phyloP scores from a whole-genome alignment of 352 stramenopile genomes.

The Pythium rishiriense region DNA sequence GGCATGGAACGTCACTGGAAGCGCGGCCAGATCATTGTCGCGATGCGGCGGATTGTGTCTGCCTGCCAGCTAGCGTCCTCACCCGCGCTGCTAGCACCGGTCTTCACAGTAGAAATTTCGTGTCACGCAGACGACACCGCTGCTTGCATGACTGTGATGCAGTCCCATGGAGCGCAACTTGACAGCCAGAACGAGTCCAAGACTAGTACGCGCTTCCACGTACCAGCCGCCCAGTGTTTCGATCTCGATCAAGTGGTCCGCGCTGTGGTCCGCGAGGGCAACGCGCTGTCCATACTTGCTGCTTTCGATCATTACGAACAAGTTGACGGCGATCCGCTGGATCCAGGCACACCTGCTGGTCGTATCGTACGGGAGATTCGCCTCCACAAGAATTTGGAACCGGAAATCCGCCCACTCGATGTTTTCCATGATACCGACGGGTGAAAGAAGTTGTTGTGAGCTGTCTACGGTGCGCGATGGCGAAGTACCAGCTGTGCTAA shows the following conservation, averaged over 20 bases:
- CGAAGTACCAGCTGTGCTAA: background rate
- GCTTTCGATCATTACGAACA: constrained; percentile 5
- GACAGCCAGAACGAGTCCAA: background rate
- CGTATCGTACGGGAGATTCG: constrained; percentile 4
- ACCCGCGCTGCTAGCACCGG: constrained; percentile 5
- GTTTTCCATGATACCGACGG: background rate
- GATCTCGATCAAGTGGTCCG: background rate
- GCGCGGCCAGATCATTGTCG: background rate
- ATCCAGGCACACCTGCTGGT: background rate
- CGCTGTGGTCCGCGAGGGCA: background rate
- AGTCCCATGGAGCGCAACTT: background rate
- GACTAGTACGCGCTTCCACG: background rate
- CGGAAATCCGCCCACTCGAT: background rate
- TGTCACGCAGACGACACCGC: background rate
- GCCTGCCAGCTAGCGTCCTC: constrained; percentile 5
- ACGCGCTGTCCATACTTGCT: background rate
- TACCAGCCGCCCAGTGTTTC: background rate
- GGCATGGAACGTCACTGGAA: constrained; percentile 6
- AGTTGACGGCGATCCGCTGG: background rate
- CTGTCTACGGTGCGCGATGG: too few species aligned
- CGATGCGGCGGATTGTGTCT: background rate
- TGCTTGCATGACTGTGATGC: constrained; percentile 1
- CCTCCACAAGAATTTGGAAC: constrained; percentile 1
- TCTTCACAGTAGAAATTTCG: constrained; percentile 4
- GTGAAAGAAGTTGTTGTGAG: background rate